Evolutionary conservation across 352 stramenopile species (phyloP).

Genomic region (Globisporangium spiculum): DNA sequence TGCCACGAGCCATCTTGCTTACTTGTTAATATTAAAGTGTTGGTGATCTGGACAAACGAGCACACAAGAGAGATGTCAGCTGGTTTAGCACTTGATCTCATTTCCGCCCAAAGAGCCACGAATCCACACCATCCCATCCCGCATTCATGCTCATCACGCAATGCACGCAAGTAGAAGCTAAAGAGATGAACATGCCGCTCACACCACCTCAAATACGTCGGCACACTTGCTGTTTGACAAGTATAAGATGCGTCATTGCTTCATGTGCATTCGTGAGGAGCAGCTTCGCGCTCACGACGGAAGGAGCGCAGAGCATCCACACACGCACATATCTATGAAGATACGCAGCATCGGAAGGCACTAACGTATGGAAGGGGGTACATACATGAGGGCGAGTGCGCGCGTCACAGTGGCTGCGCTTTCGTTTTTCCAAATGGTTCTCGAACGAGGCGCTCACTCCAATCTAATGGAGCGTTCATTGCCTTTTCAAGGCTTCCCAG

Average conservation of each 20-base stretch:
- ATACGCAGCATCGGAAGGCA: too few relatives aligned
- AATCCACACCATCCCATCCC: background rate
- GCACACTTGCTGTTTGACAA: background rate
- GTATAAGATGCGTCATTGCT: background rate
- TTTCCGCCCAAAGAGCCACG: background rate
- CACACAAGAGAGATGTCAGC: background rate
- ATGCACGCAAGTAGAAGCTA: background rate
- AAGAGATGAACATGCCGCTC: background rate
- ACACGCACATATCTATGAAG: too few relatives aligned
- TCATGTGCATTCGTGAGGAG: background rate
- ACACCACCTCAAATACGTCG: background rate
- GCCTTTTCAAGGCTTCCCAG: background rate
- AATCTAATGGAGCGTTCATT: background rate
- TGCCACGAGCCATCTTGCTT: conserved; percentile 67
- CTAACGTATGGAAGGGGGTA: background rate
- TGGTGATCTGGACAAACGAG: background rate
- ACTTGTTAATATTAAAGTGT: background rate
- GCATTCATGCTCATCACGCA: background rate
- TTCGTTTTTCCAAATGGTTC: conserved; percentile 9
- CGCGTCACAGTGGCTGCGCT: background rate
- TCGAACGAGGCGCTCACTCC: conserved; percentile 2
- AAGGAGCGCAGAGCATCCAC: too few relatives aligned
- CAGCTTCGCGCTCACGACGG: background rate
- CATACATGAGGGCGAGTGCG: background rate
- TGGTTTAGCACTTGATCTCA: background rate